These are phyloP conservation scores for Evernia prunastri DNA, from an alignment of 495 filamentous ascomycete genomes.

Conservation along the genomic window DNA sequence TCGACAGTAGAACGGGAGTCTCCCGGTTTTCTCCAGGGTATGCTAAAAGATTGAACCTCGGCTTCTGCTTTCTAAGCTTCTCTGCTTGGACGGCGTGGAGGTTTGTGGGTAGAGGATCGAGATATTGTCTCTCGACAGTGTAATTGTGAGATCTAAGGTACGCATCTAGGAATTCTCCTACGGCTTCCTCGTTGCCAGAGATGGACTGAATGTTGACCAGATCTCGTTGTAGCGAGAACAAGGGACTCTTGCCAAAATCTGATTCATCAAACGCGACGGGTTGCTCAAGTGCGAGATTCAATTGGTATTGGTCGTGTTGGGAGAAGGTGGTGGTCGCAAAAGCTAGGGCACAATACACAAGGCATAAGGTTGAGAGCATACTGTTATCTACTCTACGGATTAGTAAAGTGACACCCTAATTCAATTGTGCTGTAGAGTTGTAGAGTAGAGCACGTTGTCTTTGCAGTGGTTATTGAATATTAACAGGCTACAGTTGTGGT, in stretches of 20 bases:
- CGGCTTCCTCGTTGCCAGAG: conserved; percentile 61
- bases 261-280: not conserved
- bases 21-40: conserved; percentile 52
- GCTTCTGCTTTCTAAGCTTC: conserved; percentile 2
- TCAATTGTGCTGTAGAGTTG: not conserved
- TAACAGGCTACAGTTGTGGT: not conserved
- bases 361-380: not conserved
- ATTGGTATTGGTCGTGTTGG: not conserved
- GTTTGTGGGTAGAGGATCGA: conserved; percentile 28
- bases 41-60: conserved; percentile 70
- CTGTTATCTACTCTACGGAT: not conserved
- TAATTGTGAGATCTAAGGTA: conserved; percentile 61
- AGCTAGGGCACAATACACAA: not conserved
- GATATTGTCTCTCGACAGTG: conserved; percentile 58
- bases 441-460: not conserved
- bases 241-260: conserved; percentile 24
- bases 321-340: conserved; percentile 3
- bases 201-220: conserved; percentile 74
- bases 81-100: not conserved
- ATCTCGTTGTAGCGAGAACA: conserved; percentile 71
- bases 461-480: not conserved
- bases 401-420: too few species aligned
- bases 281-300: not conserved
- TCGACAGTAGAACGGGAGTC: conserved; percentile 64
- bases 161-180: conserved; percentile 59